phyloP scores from a whole-genome alignment of 306 rosid genomes.

The Cucurbita ficifolia region DNA sequence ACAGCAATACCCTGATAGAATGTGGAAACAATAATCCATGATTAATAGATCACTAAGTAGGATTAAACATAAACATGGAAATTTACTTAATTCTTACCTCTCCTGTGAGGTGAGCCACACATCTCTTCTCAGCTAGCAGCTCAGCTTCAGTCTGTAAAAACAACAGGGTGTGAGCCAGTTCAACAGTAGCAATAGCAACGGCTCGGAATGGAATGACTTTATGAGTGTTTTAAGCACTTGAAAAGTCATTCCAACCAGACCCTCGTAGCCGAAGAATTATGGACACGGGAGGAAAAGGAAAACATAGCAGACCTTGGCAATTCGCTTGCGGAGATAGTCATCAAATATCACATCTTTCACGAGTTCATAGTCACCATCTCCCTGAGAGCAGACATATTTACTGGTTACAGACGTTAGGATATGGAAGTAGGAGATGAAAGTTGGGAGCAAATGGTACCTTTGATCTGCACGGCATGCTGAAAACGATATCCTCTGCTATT shows the following conservation, averaged over 20 bases:
- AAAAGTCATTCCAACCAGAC: too few species aligned
- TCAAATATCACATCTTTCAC: slow-evolving; percentile 65
- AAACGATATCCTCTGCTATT: slow-evolving; percentile 75
- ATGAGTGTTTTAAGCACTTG: too few species aligned
- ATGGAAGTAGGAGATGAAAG: not conserved
- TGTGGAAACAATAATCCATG: not conserved
- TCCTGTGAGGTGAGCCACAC: slow-evolving; percentile 91
- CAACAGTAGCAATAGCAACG: too few species aligned
- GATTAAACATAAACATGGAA: not conserved
- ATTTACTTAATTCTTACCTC: slow-evolving; percentile 36
- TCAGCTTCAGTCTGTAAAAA: slow-evolving; percentile 81
- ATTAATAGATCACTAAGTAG: not conserved
- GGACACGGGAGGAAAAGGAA: not conserved
- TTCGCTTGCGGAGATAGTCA: slow-evolving; percentile 59
- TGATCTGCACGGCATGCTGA: slow-evolving; percentile 97
- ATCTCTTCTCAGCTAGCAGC: slow-evolving; percentile 84
- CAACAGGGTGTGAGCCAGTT: too few species aligned
- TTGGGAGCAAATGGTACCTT: slow-evolving; percentile 31
- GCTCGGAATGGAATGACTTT: too few species aligned
- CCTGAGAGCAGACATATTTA: slow-evolving; percentile 23
- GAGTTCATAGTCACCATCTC: slow-evolving; percentile 89
- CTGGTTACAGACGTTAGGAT: not conserved
- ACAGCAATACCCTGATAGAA: slow-evolving; percentile 58
- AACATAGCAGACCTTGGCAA: slow-evolving; percentile 33
- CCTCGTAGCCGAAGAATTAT: not conserved